Conservation (phyloP, 2,329 filamentous ascomycete species). For the Hypoxylon sp. region DNA sequence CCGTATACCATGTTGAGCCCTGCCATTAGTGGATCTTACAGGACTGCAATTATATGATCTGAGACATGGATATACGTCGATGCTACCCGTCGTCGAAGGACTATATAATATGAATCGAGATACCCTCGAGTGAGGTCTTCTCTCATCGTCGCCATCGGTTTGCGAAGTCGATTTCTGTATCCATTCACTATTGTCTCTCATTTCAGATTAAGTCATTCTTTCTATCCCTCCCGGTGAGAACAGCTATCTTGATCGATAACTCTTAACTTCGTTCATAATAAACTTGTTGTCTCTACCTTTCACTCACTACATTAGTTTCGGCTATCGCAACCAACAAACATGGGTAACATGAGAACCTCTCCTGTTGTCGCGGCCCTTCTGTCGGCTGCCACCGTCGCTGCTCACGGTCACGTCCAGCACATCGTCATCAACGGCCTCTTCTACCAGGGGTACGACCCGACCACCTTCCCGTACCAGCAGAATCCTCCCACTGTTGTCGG, state of each 20-base stretch:
- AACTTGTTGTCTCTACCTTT: constrained; percentile 30
- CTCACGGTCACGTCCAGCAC: constrained; percentile 61
- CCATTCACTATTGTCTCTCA: constrained; percentile 44
- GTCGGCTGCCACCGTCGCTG: constrained; percentile 51
- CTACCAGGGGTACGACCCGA: constrained; percentile 61
- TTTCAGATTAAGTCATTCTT: constrained; percentile 45
- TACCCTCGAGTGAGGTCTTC: constrained; percentile 18
- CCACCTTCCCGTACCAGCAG: constrained; percentile 56
- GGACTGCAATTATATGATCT: constrained; percentile 42
- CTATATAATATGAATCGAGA: constrained; percentile 46
- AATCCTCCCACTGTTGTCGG: constrained; percentile 58
- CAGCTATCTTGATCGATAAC: constrained; percentile 49
- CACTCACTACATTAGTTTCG: constrained; percentile 29
- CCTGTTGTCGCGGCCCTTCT: constrained; percentile 46
- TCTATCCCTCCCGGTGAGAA: constrained; percentile 51
- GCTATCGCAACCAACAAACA: constrained; percentile 40
- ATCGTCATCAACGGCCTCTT: constrained; percentile 62
- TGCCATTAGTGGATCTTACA: constrained; percentile 36
- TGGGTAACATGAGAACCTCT: constrained; percentile 46
- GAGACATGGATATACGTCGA: constrained; percentile 29
- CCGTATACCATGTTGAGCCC: constrained; percentile 4
- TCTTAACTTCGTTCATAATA: constrained; percentile 33
- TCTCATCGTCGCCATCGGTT: constrained; percentile 42
- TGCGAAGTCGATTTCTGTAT: constrained; percentile 46
- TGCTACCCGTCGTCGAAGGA: constrained; percentile 11